These are phyloP conservation scores for Brassica carinata DNA, from an alignment of 345 rosid species.

Conservation along the genomic window DNA sequence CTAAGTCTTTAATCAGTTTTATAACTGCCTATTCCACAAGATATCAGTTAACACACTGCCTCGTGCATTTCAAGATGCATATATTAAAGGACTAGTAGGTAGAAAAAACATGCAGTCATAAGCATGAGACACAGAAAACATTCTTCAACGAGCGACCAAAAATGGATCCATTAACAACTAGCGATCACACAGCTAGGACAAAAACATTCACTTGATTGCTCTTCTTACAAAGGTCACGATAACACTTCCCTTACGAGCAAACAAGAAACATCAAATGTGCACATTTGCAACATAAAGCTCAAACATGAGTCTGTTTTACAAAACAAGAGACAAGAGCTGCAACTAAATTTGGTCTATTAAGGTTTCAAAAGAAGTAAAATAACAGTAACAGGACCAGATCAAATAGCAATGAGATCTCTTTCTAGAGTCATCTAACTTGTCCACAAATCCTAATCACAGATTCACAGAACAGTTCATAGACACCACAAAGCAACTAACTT, in stretches of 20 bases:
- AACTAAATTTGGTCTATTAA: background rate
- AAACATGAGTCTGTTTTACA: background rate
- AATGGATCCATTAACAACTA: background rate
- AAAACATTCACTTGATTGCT: background rate
- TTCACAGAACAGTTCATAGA: slow-evolving; percentile 10
- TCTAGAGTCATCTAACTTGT: background rate
- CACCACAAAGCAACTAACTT: slow-evolving; percentile 13
- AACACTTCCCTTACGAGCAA: background rate
- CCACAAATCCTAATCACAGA: slow-evolving; percentile 5
- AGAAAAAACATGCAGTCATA: background rate
- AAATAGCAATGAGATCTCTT: background rate
- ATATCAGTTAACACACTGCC: background rate
- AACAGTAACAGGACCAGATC: background rate
- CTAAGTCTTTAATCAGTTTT: background rate
- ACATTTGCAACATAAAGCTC: background rate
- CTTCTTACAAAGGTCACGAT: background rate
- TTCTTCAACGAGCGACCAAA: background rate
- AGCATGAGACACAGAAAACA: background rate
- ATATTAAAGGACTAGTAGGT: background rate
- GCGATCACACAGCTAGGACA: background rate
- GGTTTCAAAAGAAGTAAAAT: background rate
- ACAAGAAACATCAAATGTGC: slow-evolving; percentile 1
- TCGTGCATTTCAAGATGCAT: background rate
- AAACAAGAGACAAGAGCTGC: background rate
- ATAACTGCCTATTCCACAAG: background rate